Percentiles rank a stretch among this genome's conserved stretches.
Evolutionary conservation across 1,284 basidiomycete genomes (phyloP).

Genomic region (Boletus semigastroideus): DNA sequence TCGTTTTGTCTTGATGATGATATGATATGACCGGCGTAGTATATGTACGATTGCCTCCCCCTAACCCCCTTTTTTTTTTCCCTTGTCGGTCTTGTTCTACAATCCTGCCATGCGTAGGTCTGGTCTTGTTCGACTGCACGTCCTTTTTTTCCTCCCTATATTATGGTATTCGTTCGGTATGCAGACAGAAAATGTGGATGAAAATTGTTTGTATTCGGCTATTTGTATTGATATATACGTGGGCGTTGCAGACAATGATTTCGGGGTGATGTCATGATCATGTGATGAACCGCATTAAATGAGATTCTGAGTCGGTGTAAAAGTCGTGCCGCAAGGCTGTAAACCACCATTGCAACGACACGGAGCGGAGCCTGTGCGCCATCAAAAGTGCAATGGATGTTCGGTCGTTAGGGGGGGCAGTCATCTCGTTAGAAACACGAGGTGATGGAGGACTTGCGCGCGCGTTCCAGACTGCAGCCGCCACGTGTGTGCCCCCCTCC

Average conservation of each 20-base stretch:
- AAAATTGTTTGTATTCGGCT: slow-evolving; percentile 30
- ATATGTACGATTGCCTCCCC: slow-evolving; percentile 29
- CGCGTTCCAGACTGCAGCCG: no score
- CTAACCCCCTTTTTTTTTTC: neutral
- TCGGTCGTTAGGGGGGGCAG: slow-evolving; percentile 33
- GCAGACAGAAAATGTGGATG: slow-evolving; percentile 18
- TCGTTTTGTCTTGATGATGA: slow-evolving; percentile 7
- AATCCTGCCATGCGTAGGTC: neutral
- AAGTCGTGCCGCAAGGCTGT: neutral
- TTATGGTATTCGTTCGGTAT: neutral
- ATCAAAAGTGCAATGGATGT: no score
- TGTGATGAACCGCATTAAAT: no score
- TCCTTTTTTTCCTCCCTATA: slow-evolving; percentile 6
- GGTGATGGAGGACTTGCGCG: no score
- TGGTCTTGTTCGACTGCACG: slow-evolving; percentile 1
- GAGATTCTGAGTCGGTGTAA: no score
- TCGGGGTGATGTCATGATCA: neutral
- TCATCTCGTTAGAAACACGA: no score
- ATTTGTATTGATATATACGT: slow-evolving; percentile 27
- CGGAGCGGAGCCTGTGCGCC: slow-evolving; percentile 42
- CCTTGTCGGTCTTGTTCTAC: slow-evolving; percentile 10
- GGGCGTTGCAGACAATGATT: slow-evolving; percentile 21
- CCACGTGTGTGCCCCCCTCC: no score
- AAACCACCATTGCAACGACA: slow-evolving; percentile 44
- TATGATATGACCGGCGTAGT: slow-evolving; percentile 34